Percentiles rank a stretch among this genome's conserved stretches.
phyloP scores from a whole-genome alignment of 1,284 basidiomycete species.

The Blastosporella zonata region DNA sequence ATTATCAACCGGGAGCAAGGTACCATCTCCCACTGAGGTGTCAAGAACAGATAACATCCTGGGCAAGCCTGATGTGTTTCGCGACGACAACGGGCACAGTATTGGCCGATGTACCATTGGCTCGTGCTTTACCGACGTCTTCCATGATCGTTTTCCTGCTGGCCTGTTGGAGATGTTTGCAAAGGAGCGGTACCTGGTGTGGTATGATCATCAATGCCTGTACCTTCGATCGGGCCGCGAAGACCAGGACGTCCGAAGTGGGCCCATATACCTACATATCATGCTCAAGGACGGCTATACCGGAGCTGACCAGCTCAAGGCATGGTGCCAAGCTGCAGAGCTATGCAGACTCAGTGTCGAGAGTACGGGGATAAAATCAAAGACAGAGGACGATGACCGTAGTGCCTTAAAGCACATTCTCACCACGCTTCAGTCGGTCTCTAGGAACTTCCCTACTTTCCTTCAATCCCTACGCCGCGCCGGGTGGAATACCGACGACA shows the following conservation, averaged over 20 bases:
- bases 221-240: constrained; percentile 10
- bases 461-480: constrained; percentile 25
- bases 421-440: constrained; percentile 22
- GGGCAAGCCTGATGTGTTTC: constrained; percentile 31
- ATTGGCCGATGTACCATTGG: constrained; percentile 46
- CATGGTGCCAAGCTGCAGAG: constrained; percentile 51
- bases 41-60: constrained; percentile 38
- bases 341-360: constrained; percentile 23
- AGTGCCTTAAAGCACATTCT: constrained; percentile 21
- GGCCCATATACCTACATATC: constrained; percentile 33
- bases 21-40: constrained; percentile 31
- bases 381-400: not conserved
- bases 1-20: constrained; percentile 16
- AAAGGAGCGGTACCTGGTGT: constrained; percentile 48
- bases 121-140: constrained; percentile 33
- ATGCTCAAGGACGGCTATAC: constrained; percentile 49
- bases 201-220: constrained; percentile 35
- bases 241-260: constrained; percentile 9
- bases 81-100: constrained; percentile 29
- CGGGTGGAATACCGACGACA: constrained; percentile 39
- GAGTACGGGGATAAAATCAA: not conserved
- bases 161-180: constrained; percentile 34
- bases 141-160: constrained; percentile 25
- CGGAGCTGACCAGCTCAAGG: constrained; percentile 48
- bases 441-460: constrained; percentile 30